Conservation (phyloP, 2,329 filamentous ascomycete genomes). For the Coniosporium tulheliwenetii region DNA sequence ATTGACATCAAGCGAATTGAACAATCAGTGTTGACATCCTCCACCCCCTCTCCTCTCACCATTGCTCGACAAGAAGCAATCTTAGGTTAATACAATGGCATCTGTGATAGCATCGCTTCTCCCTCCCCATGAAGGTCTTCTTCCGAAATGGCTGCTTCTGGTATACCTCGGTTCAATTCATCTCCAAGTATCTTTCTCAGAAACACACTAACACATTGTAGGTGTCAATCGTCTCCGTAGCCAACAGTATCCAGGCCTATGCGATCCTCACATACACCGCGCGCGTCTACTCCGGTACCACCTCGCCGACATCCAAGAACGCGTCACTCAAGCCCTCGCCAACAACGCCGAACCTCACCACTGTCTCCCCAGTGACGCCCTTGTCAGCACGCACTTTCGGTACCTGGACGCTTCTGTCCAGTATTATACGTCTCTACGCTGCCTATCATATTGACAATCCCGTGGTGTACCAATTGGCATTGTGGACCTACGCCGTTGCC, state of each 20-base stretch:
- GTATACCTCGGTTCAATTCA: conserved; percentile 22
- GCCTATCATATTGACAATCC: conserved; percentile 65
- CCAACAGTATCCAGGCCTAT: conserved; percentile 78
- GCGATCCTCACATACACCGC: conserved; percentile 63
- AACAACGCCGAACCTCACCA: conserved; percentile 15
- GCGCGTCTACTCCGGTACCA: conserved; percentile 67
- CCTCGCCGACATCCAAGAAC: conserved; percentile 18
- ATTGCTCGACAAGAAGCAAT: too few relatives aligned
- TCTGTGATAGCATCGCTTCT: conserved; percentile 20
- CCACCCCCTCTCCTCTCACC: too few relatives aligned
- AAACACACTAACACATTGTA: conserved; percentile 19
- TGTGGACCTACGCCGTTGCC: conserved; percentile 71
- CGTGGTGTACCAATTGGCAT: conserved; percentile 60
- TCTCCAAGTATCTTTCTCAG: too few relatives aligned
- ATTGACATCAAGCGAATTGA: too few relatives aligned
- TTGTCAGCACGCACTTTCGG: conserved; percentile 70
- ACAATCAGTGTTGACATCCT: too few relatives aligned
- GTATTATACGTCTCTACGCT: conserved; percentile 65
- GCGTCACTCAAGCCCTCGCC: conserved; percentile 18
- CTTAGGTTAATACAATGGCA: neutral
- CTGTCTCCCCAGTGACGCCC: conserved; percentile 44
- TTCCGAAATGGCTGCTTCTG: conserved; percentile 51
- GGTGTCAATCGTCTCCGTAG: conserved; percentile 69
- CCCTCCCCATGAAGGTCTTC: conserved; percentile 31
- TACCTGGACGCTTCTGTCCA: conserved; percentile 71